phyloP scores from a whole-genome alignment of 106 monocot genomes.

The Hemerocallis citrina region DNA sequence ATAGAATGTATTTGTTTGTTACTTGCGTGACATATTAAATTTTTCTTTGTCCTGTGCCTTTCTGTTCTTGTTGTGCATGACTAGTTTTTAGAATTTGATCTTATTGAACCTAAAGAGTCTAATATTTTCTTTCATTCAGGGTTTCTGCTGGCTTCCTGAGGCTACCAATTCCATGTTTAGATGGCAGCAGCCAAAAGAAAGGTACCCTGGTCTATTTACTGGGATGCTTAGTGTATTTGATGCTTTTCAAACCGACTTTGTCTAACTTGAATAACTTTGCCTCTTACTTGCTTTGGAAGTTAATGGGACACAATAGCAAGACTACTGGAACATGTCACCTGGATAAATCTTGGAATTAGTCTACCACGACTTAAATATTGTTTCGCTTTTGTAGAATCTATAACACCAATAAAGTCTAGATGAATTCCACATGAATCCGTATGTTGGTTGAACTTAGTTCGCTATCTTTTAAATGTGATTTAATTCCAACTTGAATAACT shows the following conservation, averaged over 20 bases:
- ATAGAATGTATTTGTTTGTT: not conserved
- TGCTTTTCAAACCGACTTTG: slow-evolving; percentile 14
- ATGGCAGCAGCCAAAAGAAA: slow-evolving; percentile 68
- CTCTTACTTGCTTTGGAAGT: slow-evolving; percentile 1
- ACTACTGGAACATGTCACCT: not conserved
- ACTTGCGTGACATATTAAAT: not conserved
- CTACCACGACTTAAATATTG: too few species aligned
- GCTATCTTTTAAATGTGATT: too few species aligned
- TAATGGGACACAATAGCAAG: not conserved
- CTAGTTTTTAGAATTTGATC: slow-evolving; percentile 2
- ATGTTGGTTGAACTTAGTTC: too few species aligned
- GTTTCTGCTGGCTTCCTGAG: slow-evolving; percentile 49
- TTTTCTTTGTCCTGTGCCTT: not conserved
- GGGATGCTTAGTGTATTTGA: slow-evolving; percentile 42
- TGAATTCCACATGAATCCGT: too few species aligned
- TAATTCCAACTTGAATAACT: too few species aligned
- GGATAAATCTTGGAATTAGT: not conserved
- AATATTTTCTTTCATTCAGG: slow-evolving; percentile 88
- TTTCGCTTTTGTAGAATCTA: too few species aligned
- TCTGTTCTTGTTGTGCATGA: not conserved
- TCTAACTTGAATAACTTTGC: slow-evolving; percentile 1
- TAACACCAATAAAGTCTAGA: too few species aligned
- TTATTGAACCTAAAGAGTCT: slow-evolving; percentile 40
- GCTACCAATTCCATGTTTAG: slow-evolving; percentile 54
- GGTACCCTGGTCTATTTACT: slow-evolving; percentile 89